Evolutionary conservation across 2,329 filamentous ascomycete species (phyloP).

Genomic region (Aspergillus felis): DNA sequence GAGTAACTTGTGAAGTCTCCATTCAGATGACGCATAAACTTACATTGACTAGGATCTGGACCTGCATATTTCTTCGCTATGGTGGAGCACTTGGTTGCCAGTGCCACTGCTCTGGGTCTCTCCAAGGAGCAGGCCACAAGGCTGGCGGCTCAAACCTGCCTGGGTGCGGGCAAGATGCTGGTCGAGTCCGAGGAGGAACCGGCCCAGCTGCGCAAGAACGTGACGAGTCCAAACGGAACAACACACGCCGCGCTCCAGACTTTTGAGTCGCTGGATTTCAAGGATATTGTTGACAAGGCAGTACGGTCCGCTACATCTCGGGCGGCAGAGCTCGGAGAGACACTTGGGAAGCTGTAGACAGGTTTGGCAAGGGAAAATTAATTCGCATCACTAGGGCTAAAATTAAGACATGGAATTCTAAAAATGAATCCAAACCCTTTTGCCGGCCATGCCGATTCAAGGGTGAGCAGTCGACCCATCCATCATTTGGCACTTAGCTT

Average conservation of each 20-base stretch:
- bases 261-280: constrained; percentile 26
- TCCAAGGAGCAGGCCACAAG: constrained; percentile 32
- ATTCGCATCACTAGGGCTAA: neutral
- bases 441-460: too few species aligned
- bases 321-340: constrained; percentile 29
- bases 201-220: constrained; percentile 32
- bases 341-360: constrained; percentile 15
- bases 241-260: constrained; percentile 31
- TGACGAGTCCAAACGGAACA: constrained; percentile 34
- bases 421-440: neutral
- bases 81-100: constrained; percentile 32
- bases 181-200: constrained; percentile 28
- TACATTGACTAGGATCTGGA: constrained; percentile 25
- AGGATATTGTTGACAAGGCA: constrained; percentile 30
- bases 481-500: too few species aligned
- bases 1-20: constrained; percentile 4
- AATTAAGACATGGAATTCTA: neutral
- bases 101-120: constrained; percentile 29
- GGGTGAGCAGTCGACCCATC: too few species aligned
- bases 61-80: constrained; percentile 37
- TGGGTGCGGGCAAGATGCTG: constrained; percentile 34
- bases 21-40: neutral
- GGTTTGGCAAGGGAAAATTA: neutral
- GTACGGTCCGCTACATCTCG: constrained; percentile 29
- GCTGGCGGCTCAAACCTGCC: constrained; percentile 31